These are phyloP conservation scores for Fusarium lateritium DNA, from an alignment of 2,329 filamentous ascomycete species.

Conservation along the genomic window DNA sequence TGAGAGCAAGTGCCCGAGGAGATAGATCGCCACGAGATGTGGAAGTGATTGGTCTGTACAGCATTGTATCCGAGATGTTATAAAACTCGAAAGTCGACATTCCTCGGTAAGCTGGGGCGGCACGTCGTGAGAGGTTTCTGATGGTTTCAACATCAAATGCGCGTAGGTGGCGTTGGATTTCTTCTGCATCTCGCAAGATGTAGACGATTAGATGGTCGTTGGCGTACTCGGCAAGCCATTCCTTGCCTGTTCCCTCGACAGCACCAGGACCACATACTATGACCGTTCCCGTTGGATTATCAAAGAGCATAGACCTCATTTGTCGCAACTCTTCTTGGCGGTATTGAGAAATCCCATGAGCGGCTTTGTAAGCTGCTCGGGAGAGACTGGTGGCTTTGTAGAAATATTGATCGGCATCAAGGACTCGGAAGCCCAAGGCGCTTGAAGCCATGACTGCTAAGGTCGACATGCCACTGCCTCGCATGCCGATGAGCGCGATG, in stretches of 20 bases:
- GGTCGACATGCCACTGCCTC: conserved; percentile 16
- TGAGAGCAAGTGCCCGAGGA: conserved; percentile 7
- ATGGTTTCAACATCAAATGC: background rate
- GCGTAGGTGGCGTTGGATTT: background rate
- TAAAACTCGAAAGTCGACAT: conserved; percentile 17
- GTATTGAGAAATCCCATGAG: background rate
- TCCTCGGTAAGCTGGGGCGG: conserved; percentile 7
- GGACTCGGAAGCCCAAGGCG: background rate
- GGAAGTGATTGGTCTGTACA: fast-evolving
- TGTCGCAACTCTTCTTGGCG: conserved; percentile 8
- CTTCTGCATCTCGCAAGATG: conserved; percentile 3
- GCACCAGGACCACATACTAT: conserved; percentile 21
- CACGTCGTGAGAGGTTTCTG: background rate
- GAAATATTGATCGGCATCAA: conserved; percentile 19
- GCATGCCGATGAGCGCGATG: conserved; percentile 10
- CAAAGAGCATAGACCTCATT: conserved; percentile 19
- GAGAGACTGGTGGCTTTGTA: conserved; percentile 5
- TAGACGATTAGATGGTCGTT: conserved; percentile 12
- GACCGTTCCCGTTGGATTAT: background rate
- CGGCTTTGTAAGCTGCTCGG: background rate
- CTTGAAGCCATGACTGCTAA: conserved; percentile 14
- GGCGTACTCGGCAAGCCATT: conserved; percentile 11
- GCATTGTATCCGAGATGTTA: background rate
- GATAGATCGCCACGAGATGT: conserved; percentile 1
- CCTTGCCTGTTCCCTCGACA: conserved; percentile 11